Base-by-base conservation (phyloP, 257 asterid genomes). In the Cynanchum wilfordii region DNA sequence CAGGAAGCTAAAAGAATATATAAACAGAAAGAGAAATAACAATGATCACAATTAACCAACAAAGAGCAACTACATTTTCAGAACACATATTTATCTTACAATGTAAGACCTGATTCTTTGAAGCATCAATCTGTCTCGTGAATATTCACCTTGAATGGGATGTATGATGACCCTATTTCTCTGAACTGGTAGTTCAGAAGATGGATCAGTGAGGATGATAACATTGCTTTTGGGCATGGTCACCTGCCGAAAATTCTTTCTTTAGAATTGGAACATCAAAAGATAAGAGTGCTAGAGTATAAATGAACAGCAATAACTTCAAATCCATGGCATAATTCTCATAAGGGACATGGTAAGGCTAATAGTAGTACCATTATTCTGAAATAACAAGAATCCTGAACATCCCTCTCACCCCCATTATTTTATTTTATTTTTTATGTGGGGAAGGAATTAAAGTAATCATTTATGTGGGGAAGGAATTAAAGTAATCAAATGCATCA, bases 61-160 rank as follows among this genome's bases (percentile, higher is more conserved):
- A 57, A 76, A 75, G 38, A 75, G 73, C 70, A 69, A 70, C 62
- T 72, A 82, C 78, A 73, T 68, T 75, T 82, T 76, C 77, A 79
- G 50, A 64, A 78, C 76, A 78, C 84, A 82, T 56, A 71, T 73
- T 81, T 78, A 86, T 82, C 97, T 94, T 94, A 94, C 99, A 88
- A 94, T 91, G 98, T 94, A 94, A 82, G 97, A 91, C 89, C 92
- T 92, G 97, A 91, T 94, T 94, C 98, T 91, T 92, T 94, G 98
- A 84, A 94, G 99, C 98, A 94, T 94, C 97, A 91, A 88, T 91
- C 83, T 91, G 92, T 89, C 99, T 87, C 97, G 88, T 19, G 98
- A 94, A 86, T 91, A 94, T 87, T 94, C 98, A 89, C 97, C 98
- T 94, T 85, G 90, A 85, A 89, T 89, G 75, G 96, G 90, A 69